These are phyloP conservation scores for Neurospora intermedia DNA, from an alignment of 495 filamentous ascomycete species.

Conservation along the genomic window DNA sequence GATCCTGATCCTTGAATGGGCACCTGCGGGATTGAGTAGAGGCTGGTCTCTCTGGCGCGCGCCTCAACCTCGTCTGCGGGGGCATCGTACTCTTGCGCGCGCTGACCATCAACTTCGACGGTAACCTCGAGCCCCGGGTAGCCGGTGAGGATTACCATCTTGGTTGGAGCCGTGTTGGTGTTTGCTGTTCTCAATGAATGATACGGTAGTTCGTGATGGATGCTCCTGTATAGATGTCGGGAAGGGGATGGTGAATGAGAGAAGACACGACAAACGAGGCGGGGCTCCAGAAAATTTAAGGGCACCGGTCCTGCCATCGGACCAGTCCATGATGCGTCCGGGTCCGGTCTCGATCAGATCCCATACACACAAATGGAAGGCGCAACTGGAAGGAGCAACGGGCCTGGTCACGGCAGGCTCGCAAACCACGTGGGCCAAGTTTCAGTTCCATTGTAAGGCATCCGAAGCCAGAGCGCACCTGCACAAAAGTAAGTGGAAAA, in stretches of 20 bases:
- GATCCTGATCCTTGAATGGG: no score
- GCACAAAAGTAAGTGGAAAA: not conserved
- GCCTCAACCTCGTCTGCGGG: not conserved
- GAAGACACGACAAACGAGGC: not conserved
- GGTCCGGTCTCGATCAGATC: not conserved
- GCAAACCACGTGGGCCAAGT: not conserved
- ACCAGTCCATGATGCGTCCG: not conserved
- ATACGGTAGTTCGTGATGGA: not conserved
- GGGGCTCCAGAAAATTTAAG: not conserved
- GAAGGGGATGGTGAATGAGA: not conserved
- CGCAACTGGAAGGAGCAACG: not conserved
- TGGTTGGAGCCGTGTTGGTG: not conserved
- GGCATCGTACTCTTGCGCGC: conserved; percentile 23
- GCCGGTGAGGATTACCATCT: conserved; percentile 24
- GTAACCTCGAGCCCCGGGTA: conserved; percentile 21
- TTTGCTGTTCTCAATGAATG: not conserved
- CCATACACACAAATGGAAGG: not conserved
- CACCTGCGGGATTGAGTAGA: not conserved
- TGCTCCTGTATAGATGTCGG: not conserved
- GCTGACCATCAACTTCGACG: conserved; percentile 14
- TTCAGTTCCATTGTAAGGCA: not conserved
- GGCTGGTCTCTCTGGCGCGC: not conserved
- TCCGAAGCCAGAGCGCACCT: not conserved
- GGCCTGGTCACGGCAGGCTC: not conserved
- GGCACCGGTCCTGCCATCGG: not conserved